Percentiles rank a stretch among this genome's conserved stretches.
phyloP scores from a whole-genome alignment of 805 yeast genomes.

The Zygosaccharomyces kombuchaensis region DNA sequence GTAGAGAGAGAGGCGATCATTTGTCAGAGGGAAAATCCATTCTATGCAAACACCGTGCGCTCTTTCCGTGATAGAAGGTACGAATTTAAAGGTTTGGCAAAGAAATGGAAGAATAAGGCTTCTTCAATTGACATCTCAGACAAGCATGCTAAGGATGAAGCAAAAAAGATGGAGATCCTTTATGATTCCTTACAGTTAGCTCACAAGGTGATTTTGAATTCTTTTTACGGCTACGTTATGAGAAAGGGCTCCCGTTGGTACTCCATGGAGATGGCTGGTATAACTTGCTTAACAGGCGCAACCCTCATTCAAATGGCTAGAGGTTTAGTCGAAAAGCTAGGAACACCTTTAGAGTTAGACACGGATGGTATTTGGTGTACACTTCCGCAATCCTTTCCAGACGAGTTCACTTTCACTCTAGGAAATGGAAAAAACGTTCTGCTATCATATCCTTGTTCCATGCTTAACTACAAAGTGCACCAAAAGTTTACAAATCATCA shows the following conservation, averaged over 20 bases:
- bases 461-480: slow-evolving; percentile 92
- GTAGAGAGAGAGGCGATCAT: slow-evolving; percentile 88
- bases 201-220: slow-evolving; percentile 92
- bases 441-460: slow-evolving; percentile 90
- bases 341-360: slow-evolving; percentile 92
- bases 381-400: slow-evolving; percentile 89
- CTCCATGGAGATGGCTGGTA: slow-evolving; percentile 99
- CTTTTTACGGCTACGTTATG: slow-evolving; percentile 98
- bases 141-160: slow-evolving; percentile 71
- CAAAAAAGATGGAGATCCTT: slow-evolving; percentile 86
- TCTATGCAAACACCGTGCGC: slow-evolving; percentile 90
- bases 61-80: slow-evolving; percentile 93
- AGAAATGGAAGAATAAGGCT: slow-evolving; percentile 86
- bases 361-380: slow-evolving; percentile 99
- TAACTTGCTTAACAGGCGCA: slow-evolving; percentile 96
- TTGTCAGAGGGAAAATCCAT: slow-evolving; percentile 97
- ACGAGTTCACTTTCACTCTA: slow-evolving; percentile 65
- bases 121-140: slow-evolving; percentile 52
- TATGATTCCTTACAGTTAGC: slow-evolving; percentile 96
- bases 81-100: slow-evolving; percentile 89
- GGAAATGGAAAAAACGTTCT: slow-evolving; percentile 73
- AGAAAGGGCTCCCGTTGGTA: slow-evolving; percentile 99
- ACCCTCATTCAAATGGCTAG: slow-evolving; percentile 98
- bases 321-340: slow-evolving; percentile 81
- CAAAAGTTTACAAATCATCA: slow-evolving; percentile 89